Percentiles rank a stretch among this genome's conserved stretches.
These are phyloP conservation scores for Ilex aquifolium DNA, from an alignment of 257 asterid species.

Conservation along the genomic window DNA sequence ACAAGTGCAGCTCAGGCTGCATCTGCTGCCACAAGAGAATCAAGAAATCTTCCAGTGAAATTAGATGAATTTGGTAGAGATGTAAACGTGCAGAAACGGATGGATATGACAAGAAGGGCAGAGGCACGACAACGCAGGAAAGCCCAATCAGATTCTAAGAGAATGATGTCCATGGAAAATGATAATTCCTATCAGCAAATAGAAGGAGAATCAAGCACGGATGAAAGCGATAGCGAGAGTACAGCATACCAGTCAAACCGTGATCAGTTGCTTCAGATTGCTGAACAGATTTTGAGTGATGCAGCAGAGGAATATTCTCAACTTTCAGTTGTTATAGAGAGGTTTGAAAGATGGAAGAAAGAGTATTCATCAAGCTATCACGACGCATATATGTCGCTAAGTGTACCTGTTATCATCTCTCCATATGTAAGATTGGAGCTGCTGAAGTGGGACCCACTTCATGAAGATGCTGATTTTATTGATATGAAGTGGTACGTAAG, in stretches of 20 bases:
- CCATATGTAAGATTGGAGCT: constrained; percentile 93
- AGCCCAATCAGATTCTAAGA: constrained; percentile 62
- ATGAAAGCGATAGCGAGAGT: constrained; percentile 90
- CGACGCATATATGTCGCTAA: constrained; percentile 89
- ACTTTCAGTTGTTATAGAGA: constrained; percentile 64
- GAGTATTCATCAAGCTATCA: constrained; percentile 69
- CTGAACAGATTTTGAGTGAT: constrained; percentile 76
- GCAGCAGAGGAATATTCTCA: constrained; percentile 82
- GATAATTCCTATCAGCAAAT: constrained; percentile 46
- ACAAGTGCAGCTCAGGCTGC: constrained; percentile 63
- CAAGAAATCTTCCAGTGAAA: constrained; percentile 61
- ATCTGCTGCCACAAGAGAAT: constrained; percentile 45
- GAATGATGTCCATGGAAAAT: constrained; percentile 44
- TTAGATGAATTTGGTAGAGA: constrained; percentile 91
- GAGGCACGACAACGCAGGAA: constrained; percentile 62
- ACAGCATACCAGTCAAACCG: constrained; percentile 73
- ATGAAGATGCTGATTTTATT: constrained; percentile 70
- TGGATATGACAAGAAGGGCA: constrained; percentile 70
- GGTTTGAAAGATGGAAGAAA: constrained; percentile 78
- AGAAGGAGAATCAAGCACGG: constrained; percentile 98
- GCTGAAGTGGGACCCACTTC: constrained; percentile 98
- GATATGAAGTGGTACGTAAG: constrained; percentile 78
- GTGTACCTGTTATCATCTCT: constrained; percentile 79
- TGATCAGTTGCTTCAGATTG: constrained; percentile 65
- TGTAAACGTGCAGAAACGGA: constrained; percentile 63